Conservation (phyloP, 768 basidiomycete species). For the Dentipellis sp. region DNA sequence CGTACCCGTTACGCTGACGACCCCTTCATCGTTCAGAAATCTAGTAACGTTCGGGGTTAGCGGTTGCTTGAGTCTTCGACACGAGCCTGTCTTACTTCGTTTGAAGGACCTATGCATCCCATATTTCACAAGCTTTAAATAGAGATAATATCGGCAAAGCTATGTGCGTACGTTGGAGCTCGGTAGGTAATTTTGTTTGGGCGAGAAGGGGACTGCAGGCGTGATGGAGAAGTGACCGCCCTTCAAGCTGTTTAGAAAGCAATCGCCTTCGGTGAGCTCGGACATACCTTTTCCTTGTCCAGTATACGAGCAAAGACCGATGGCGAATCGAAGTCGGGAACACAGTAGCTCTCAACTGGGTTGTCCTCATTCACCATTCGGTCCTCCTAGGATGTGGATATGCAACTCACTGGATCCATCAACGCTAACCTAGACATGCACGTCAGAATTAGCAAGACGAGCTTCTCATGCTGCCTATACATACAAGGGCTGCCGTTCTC, state of each 20-base stretch:
- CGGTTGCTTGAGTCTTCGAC: not conserved
- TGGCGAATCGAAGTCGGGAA: constrained; percentile 91
- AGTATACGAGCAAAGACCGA: constrained; percentile 86
- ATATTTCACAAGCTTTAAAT: constrained; percentile 16
- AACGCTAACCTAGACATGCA: constrained; percentile 43
- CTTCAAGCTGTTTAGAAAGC: constrained; percentile 20
- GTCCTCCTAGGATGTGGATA: not conserved
- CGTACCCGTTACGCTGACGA: constrained; percentile 72
- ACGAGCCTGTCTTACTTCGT: constrained; percentile 44
- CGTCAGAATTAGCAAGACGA: not conserved
- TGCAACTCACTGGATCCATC: constrained; percentile 61
- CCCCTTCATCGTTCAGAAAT: constrained; percentile 83
- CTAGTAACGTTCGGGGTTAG: constrained; percentile 16
- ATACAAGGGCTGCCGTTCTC: constrained; percentile 67
- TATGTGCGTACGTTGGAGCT: constrained; percentile 55
- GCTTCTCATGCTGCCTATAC: constrained; percentile 9
- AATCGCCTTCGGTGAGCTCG: not conserved
- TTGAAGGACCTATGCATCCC: constrained; percentile 51
- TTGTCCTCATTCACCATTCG: not conserved
- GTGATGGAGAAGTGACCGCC: constrained; percentile 90
- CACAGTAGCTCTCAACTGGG: constrained; percentile 84
- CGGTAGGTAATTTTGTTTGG: constrained; percentile 78
- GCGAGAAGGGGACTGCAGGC: constrained; percentile 58
- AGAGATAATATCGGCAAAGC: constrained; percentile 1
- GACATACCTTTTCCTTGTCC: constrained; percentile 62